Percentiles rank a stretch among this genome's conserved stretches.
Conservation (phyloP, 2,329 filamentous ascomycete species). For the Sphaceloma murrayae region DNA sequence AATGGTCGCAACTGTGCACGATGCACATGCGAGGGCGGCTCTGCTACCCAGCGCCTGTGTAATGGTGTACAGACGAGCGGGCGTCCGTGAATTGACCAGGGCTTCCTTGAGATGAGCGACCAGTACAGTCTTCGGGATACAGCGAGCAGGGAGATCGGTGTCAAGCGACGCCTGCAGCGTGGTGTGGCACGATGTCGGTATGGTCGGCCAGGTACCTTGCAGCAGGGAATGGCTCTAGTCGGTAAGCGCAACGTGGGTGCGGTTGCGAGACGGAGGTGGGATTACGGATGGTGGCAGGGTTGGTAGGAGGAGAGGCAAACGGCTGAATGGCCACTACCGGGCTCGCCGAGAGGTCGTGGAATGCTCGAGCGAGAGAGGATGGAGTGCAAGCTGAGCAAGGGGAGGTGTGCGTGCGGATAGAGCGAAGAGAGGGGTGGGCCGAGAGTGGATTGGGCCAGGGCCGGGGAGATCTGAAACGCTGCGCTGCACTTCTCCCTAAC, state of each 20-base stretch:
- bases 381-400: no score
- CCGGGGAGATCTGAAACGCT: slow-evolving; percentile 2
- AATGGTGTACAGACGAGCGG: background rate
- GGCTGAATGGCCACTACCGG: slow-evolving; percentile 8
- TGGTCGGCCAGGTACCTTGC: background rate
- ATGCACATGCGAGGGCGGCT: slow-evolving; percentile 8
- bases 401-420: no score
- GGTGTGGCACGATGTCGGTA: background rate
- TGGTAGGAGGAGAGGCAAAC: slow-evolving; percentile 5
- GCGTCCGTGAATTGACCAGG: background rate
- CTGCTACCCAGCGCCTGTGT: background rate
- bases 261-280: slow-evolving; percentile 3
- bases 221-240: background rate
- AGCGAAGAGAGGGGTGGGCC: slow-evolving; percentile 4
- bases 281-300: background rate
- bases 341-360: no score
- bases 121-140: background rate
- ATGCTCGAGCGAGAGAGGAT: no score
- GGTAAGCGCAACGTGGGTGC: slow-evolving; percentile 13
- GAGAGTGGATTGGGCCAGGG: background rate
- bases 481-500: slow-evolving; percentile 5
- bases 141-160: background rate
- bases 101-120: no score
- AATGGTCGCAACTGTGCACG: slow-evolving; percentile 13
- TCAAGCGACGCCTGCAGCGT: slow-evolving; percentile 3